These are phyloP conservation scores for Candida sp. DNA, from an alignment of 1,139 yeast genomes.

Conservation along the genomic window DNA sequence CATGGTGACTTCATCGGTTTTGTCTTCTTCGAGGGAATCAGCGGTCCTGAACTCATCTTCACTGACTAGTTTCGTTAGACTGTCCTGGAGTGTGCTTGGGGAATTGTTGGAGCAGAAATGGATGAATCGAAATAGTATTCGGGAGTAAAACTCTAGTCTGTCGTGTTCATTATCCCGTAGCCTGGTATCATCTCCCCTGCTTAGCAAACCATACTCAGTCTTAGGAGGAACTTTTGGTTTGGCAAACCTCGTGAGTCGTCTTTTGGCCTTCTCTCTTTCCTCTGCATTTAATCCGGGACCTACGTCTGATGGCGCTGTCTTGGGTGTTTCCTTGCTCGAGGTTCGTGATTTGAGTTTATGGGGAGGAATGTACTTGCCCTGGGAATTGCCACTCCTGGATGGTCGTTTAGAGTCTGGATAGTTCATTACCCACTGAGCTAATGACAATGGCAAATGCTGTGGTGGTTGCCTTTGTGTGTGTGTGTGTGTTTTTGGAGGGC, in stretches of 20 bases:
- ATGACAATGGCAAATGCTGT: not conserved
- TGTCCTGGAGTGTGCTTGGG: constrained; percentile 19
- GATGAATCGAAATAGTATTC: constrained; percentile 35
- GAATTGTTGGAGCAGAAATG: constrained; percentile 28
- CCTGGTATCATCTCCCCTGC: constrained; percentile 62
- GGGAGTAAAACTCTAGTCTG: constrained; percentile 39
- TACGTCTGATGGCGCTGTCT: not conserved
- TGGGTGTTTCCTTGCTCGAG: constrained; percentile 1
- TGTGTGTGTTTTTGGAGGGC: not conserved
- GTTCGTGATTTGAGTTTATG: constrained; percentile 2
- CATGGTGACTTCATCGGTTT: constrained; percentile 16
- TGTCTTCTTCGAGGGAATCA: constrained; percentile 2
- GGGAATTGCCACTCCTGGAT: not conserved
- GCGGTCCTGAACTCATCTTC: constrained; percentile 9
- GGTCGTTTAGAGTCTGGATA: constrained; percentile 2
- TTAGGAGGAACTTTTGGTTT: constrained; percentile 10
- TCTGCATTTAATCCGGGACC: constrained; percentile 2
- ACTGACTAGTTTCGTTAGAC: constrained; percentile 18
- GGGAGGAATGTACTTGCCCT: constrained; percentile 11
- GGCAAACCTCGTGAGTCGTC: constrained; percentile 22
- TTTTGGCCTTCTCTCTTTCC: constrained; percentile 15
- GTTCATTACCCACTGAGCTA: not conserved
- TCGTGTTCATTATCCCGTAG: constrained; percentile 48
- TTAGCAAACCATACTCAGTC: constrained; percentile 49
- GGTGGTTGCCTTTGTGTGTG: not conserved